Conservation (phyloP, 306 rosid genomes). For the Mimosa bimucronata region DNA sequence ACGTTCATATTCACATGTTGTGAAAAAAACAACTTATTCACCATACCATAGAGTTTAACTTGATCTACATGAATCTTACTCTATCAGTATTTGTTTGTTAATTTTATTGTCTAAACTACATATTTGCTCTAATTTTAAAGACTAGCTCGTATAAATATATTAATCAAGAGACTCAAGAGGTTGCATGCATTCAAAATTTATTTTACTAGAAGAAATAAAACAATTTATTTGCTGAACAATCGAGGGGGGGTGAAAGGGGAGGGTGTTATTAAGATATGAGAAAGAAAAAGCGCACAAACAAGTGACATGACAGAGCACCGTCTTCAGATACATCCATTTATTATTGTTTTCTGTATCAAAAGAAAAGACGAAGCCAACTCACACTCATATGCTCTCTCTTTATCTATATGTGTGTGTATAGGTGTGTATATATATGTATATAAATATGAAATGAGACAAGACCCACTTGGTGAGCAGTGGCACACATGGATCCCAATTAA, state of each 20-base stretch:
- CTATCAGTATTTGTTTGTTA: background rate
- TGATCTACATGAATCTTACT: background rate
- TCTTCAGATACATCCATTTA: conserved; percentile 36
- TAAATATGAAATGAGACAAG: conserved; percentile 46
- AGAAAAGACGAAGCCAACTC: conserved; percentile 32
- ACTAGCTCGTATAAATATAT: no score
- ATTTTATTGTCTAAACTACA: background rate
- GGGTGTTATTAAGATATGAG: background rate
- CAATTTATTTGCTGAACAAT: background rate
- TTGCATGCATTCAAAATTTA: no score
- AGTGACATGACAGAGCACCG: background rate
- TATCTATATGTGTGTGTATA: background rate
- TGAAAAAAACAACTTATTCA: background rate
- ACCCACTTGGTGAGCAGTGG: conserved; percentile 44
- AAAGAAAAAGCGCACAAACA: background rate
- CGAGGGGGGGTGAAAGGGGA: background rate
- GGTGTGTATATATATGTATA: background rate
- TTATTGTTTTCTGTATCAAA: conserved; percentile 30
- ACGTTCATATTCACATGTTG: background rate
- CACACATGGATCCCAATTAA: conserved; percentile 55
- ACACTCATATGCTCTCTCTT: background rate
- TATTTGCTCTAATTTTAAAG: background rate
- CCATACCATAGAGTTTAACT: background rate
- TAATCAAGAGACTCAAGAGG: no score
- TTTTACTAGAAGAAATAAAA: no score